Evolutionary conservation across 1,284 basidiomycete genomes (phyloP).

Genomic region (Tylopilus sp.): DNA sequence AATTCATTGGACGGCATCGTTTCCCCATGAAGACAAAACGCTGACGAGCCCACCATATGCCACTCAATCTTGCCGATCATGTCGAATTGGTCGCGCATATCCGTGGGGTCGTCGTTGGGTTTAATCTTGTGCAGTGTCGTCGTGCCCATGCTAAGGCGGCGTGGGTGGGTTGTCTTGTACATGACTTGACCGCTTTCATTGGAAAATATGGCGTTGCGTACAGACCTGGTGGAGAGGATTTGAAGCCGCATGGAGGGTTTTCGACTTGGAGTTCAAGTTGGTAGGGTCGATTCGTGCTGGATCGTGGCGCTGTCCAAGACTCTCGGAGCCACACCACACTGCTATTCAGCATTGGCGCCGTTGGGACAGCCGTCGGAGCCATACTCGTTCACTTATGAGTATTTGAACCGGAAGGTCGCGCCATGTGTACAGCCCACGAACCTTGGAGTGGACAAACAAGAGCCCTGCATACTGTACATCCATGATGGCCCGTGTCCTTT

Average conservation of each 20-base stretch:
- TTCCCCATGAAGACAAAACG: constrained; percentile 29
- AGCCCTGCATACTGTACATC: too few species aligned
- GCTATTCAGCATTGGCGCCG: too few species aligned
- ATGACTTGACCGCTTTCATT: constrained; percentile 37
- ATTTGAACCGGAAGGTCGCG: too few species aligned
- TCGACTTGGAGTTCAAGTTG: background rate
- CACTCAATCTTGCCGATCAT: constrained; percentile 38
- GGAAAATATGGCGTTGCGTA: constrained; percentile 37
- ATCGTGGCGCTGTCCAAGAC: too few species aligned
- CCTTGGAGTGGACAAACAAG: too few species aligned
- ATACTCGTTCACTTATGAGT: too few species aligned
- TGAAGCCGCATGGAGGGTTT: constrained; percentile 29
- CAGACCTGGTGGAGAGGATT: constrained; percentile 27
- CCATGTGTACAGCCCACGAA: too few species aligned
- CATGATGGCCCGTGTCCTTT: too few species aligned
- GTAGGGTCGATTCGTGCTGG: background rate
- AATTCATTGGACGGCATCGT: constrained; percentile 37
- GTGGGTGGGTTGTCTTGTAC: constrained; percentile 39
- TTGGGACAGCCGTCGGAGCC: too few species aligned
- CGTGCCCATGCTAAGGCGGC: constrained; percentile 22
- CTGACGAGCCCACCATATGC: constrained; percentile 38
- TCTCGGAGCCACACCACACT: too few species aligned
- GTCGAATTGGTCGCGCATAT: constrained; percentile 43
- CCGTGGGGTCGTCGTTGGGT: constrained; percentile 31
- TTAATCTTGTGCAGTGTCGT: constrained; percentile 40